Conservation (phyloP, 2,329 filamentous ascomycete species). For the Fusarium chaquense region DNA sequence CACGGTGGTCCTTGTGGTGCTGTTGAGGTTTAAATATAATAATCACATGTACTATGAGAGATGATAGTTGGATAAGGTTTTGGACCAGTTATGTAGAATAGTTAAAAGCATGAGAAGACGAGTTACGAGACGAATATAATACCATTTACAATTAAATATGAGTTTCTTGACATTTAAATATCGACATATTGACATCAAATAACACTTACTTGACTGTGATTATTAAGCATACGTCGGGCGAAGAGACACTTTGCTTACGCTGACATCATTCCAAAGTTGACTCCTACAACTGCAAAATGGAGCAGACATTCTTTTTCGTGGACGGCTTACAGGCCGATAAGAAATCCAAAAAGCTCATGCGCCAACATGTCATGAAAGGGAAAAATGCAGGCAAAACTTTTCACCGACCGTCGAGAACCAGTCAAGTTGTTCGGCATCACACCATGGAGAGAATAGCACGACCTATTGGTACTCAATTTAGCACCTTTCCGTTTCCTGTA, state of each 20-base stretch:
- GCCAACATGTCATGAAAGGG: constrained; percentile 20
- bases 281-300: not conserved
- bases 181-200: no score
- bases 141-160: not conserved
- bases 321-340: constrained; percentile 10
- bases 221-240: not conserved
- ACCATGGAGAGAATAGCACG: constrained; percentile 2
- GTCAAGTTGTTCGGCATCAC: not conserved
- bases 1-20: constrained; percentile 50
- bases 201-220: not conserved
- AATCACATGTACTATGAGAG: constrained; percentile 29
- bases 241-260: not conserved
- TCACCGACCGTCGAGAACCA: not conserved
- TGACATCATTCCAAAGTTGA: constrained; percentile 1
- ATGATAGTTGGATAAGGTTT: not conserved
- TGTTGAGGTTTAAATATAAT: constrained; percentile 11
- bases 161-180: no score
- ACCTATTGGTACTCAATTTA: not conserved
- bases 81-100: constrained; percentile 20
- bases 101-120: constrained; percentile 31
- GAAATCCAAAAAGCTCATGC: constrained; percentile 13
- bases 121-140: constrained; percentile 19
- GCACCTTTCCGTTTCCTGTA: constrained; percentile 9
- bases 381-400: constrained; percentile 25
- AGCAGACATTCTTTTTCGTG: constrained; percentile 17